Evolutionary conservation across 1,139 yeast species (phyloP).

Genomic region (Candida pseudoviswanathii): DNA sequence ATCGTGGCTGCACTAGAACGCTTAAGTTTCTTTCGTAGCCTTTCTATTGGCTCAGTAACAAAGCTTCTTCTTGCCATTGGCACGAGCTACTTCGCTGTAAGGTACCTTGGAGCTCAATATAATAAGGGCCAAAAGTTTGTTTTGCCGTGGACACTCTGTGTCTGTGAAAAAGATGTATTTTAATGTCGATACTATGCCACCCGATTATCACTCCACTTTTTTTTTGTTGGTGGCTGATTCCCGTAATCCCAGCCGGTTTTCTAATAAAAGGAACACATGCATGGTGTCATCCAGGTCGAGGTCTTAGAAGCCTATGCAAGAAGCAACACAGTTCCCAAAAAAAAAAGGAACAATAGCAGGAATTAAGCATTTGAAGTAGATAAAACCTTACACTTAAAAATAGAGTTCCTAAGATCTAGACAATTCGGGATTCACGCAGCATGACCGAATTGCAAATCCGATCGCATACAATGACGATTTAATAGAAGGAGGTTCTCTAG

Average conservation of each 20-base stretch:
- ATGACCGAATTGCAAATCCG: not conserved
- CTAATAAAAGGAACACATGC: too few relatives aligned
- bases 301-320: too few relatives aligned
- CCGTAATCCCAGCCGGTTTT: not conserved
- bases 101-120: not conserved
- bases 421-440: not conserved
- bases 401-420: not conserved
- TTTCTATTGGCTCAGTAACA: not conserved
- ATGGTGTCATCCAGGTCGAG: too few relatives aligned
- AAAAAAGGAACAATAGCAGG: not conserved
- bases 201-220: constrained; percentile 2
- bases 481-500: too few relatives aligned
- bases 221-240: not conserved
- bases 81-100: not conserved
- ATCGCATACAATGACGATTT: too few relatives aligned
- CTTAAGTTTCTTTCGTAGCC: too few relatives aligned
- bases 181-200: not conserved
- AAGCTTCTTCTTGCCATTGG: not conserved
- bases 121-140: not conserved
- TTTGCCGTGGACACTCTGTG: not conserved
- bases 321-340: not conserved
- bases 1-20: too few relatives aligned
- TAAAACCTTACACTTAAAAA: not conserved
- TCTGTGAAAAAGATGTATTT: not conserved
- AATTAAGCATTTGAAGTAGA: not conserved